Percentiles rank a stretch among this genome's conserved stretches.
Evolutionary conservation across 371 early-diverging fungal species (phyloP).

Genomic region (Smittium culicis): DNA sequence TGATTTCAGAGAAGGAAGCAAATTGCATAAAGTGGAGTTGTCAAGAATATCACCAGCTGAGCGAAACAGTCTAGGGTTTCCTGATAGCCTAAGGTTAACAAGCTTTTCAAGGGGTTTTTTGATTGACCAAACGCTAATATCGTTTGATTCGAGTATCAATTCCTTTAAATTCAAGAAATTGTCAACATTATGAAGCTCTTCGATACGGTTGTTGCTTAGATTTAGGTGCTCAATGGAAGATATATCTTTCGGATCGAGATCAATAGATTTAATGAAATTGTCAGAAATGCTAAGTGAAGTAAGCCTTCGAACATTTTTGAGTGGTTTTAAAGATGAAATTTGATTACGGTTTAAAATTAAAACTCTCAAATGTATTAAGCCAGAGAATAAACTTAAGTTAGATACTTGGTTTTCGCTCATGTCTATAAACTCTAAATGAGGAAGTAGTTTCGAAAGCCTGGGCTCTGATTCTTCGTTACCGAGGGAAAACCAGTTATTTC

Average conservation of each 20-base stretch:
- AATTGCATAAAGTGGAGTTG: no score
- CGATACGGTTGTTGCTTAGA: constrained; percentile 26
- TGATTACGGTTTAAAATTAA: constrained; percentile 29
- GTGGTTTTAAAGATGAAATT: constrained; percentile 16
- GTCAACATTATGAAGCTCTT: constrained; percentile 18
- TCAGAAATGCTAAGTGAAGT: constrained; percentile 21
- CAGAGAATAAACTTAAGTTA: constrained; percentile 29
- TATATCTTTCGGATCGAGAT: constrained; percentile 18
- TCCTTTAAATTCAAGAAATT: constrained; percentile 18
- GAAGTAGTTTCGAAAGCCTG: constrained; percentile 20
- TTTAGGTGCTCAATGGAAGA: constrained; percentile 25
- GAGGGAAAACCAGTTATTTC: constrained; percentile 30
- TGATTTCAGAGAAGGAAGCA: constrained; percentile 22
- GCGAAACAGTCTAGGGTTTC: constrained; percentile 27
- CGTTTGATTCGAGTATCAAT: constrained; percentile 24
- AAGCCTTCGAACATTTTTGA: constrained; percentile 25
- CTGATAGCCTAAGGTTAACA: constrained; percentile 25
- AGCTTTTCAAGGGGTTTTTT: constrained; percentile 17
- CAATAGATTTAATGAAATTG: constrained; percentile 22
- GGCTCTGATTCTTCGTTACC: constrained; percentile 12
- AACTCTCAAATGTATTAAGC: constrained; percentile 24
- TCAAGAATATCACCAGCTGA: constrained; percentile 16
- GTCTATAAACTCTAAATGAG: constrained; percentile 28
- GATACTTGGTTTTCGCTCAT: constrained; percentile 30
- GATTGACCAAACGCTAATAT: constrained; percentile 20